Conservation (phyloP, 352 stramenopile species). For the Phytophthora constricta region DNA sequence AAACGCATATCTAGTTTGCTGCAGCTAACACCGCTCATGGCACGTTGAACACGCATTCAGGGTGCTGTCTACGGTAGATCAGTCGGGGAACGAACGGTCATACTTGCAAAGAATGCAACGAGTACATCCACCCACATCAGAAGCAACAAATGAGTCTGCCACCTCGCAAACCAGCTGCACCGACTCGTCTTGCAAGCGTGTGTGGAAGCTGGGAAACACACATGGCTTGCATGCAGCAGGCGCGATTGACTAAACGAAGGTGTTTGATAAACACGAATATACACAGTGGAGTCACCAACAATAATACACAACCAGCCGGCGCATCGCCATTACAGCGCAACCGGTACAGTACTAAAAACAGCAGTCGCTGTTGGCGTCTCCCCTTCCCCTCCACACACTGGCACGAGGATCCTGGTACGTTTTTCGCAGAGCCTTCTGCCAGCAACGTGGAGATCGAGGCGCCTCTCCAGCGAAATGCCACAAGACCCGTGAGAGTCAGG, state of each 20-base stretch:
- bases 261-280: constrained; percentile 38
- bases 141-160: constrained; percentile 2
- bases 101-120: too few species aligned
- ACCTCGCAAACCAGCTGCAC: not conserved
- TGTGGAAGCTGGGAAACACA: constrained; percentile 1
- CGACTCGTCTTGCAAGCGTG: constrained; percentile 24
- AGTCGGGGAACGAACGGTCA: too few species aligned
- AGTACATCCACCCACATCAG: not conserved
- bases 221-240: constrained; percentile 1
- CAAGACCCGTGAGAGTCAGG: constrained; percentile 2
- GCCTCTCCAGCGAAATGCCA: not conserved
- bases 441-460: constrained; percentile 3
- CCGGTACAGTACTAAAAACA: not conserved
- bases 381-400: constrained; percentile 33
- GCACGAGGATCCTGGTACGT: constrained; percentile 4
- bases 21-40: too few species aligned
- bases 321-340: constrained; percentile 10
- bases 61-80: too few species aligned
- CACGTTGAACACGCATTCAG: too few species aligned
- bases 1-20: too few species aligned
- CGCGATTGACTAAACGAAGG: constrained; percentile 23
- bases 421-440: constrained; percentile 22
- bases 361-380: constrained; percentile 9
- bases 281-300: constrained; percentile 6
- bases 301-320: constrained; percentile 14